Evolutionary conservation across 345 rosid species (phyloP).

Genomic region (Sisymbrium altissimum): DNA sequence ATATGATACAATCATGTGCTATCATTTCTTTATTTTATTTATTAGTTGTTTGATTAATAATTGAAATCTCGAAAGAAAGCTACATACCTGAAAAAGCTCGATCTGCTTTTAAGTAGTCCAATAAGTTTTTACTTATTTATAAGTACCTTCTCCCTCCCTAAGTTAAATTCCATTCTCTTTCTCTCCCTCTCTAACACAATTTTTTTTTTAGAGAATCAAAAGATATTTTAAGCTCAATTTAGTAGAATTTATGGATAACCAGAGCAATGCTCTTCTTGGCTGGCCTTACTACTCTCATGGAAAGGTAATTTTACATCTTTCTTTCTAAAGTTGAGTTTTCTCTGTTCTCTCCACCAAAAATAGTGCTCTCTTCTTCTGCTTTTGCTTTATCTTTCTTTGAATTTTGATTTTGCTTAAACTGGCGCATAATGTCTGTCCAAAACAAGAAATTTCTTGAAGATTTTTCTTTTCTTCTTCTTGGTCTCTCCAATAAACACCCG

Average conservation of each 20-base stretch:
- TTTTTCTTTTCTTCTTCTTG: not conserved
- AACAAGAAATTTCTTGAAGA: conserved; percentile 2
- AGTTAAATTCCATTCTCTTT: not conserved
- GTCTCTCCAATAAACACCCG: not conserved
- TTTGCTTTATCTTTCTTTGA: conserved; percentile 12
- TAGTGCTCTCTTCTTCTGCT: not conserved
- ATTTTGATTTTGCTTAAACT: conserved; percentile 5
- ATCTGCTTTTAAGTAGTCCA: conserved; percentile 26
- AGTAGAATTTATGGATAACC: conserved; percentile 54
- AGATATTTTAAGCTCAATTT: not conserved
- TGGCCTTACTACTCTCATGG: conserved; percentile 70
- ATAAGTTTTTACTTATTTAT: conserved; percentile 10
- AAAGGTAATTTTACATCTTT: conserved; percentile 47
- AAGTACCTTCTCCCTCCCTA: conserved; percentile 18
- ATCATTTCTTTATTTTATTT: not conserved
- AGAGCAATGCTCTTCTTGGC: conserved; percentile 49
- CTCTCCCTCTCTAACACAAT: not conserved
- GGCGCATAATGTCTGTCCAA: conserved; percentile 12
- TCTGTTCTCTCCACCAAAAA: not conserved
- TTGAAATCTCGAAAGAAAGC: conserved; percentile 27
- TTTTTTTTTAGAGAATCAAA: not conserved
- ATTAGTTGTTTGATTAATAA: conserved; percentile 16
- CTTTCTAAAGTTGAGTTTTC: conserved; percentile 1
- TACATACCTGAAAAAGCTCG: conserved; percentile 32
- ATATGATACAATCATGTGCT: conserved; percentile 35